A percentile compares a stretch with the other conserved stretches of the same genome.
Conservation (phyloP, 208 protist genomes). For the Jaenimonas drosophilae region DNA sequence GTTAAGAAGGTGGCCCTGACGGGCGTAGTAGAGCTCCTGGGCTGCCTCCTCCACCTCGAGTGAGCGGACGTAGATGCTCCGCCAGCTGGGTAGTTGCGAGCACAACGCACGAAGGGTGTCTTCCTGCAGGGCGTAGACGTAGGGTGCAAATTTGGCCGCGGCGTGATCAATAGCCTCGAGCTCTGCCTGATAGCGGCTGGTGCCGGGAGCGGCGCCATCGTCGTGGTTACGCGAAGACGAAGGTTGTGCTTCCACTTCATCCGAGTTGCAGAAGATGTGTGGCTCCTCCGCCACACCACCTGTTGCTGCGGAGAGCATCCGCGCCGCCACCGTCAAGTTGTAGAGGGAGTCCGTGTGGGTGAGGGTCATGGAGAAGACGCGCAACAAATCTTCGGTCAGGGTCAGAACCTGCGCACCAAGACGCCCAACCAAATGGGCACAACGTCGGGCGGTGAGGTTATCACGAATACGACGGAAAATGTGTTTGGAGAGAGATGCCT, state of each 20-base stretch:
- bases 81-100: background rate
- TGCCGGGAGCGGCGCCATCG: background rate
- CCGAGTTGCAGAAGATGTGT: too few species aligned
- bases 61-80: too few species aligned
- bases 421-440: conserved; percentile 8
- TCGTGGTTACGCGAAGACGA: background rate
- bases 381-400: conserved; percentile 2
- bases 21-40: too few species aligned
- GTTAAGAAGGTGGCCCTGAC: background rate
- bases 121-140: background rate
- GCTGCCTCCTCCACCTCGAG: too few species aligned
- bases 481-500: conserved; percentile 20
- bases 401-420: background rate
- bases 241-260: background rate
- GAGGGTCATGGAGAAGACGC: background rate
- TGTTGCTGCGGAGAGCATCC: too few species aligned
- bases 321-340: too few species aligned
- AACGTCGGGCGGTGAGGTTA: background rate
- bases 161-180: background rate
- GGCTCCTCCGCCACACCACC: too few species aligned
- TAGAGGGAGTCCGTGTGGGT: too few species aligned
- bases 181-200: background rate
- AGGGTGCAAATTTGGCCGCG: background rate
- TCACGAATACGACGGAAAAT: conserved; percentile 15
- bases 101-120: background rate